Evolutionary conservation across 805 yeast species (phyloP), one percentile per base, ranked within the genome.

Genomic region (Zygoascus flipseniorum): DNA sequence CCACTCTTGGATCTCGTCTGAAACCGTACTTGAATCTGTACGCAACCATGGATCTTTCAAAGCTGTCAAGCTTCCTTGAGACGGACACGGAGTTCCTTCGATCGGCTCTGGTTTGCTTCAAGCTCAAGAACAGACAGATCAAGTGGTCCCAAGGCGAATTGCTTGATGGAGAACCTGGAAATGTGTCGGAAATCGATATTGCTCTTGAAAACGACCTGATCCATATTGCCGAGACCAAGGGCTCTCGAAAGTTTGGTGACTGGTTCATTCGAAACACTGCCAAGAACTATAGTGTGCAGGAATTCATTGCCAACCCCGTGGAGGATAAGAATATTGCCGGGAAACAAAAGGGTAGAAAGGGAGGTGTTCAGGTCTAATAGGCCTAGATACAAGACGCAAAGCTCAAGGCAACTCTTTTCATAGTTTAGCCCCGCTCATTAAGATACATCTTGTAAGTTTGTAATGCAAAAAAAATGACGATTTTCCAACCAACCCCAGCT

Each of bases 211-310:
- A 67, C 53, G 77, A 72, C 53, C 55, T 72, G 46, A 67, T 76
- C 52, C 72, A 73, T 56, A 74, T 76, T 48, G 68, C 75, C 50
- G 78, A 76, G 62, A 65, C 72, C 47, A 74, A 74, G 60, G 67
- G 69, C 39, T 75, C 75, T 18, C 67, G 78, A 57, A 72, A 72
- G 63, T 76, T 72, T 58, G 75, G 76, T 44, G 78, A 76, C 58
- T 76, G 79, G 80, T 76, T 76, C 54, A 65, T 76, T 48, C 70
- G 79, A 60, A 76, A 76, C 66, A 71, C 76, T 31, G 63, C 63
- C 55, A 76, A 73, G 65, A 74, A 75, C 64, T 72, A 73, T 54
- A 65, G 67, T 47, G 73, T 72, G n/a, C 77, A 73, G 60, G 79
- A 76, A 48, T 62, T 54, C 50, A 69, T 71, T 53, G 61, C 61